These are phyloP conservation scores for Geranomyces michiganensis DNA, from an alignment of 192 early-diverging fungal genomes.

Conservation along the genomic window DNA sequence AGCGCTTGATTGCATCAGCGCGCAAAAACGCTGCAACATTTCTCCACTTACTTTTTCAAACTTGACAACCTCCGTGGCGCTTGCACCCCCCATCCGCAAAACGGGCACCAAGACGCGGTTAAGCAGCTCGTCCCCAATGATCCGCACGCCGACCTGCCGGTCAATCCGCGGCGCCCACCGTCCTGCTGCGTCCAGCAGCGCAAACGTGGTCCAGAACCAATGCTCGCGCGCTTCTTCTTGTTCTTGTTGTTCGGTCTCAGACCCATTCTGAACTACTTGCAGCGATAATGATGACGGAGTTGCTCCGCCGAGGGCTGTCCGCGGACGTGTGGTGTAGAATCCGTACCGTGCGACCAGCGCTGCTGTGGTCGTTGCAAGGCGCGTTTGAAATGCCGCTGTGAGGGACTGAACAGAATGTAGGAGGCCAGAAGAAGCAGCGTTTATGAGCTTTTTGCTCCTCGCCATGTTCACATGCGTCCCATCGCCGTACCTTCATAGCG, in stretches of 20 bases:
- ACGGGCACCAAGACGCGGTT: conserved; percentile 8
- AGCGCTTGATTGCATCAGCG: no score
- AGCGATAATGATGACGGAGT: not conserved
- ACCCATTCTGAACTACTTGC: no score
- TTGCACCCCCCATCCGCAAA: not conserved
- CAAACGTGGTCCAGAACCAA: conserved; percentile 20
- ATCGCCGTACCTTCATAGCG: conserved; percentile 16
- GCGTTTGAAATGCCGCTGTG: conserved; percentile 3
- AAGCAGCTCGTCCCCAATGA: conserved; percentile 13
- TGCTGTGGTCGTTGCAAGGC: not conserved
- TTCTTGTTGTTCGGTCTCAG: not conserved
- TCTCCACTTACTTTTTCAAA: conserved; percentile 16
- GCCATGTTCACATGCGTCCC: not conserved
- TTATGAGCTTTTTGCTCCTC: no score
- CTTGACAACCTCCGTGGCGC: not conserved
- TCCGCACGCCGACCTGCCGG: no score
- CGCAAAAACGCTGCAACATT: not conserved
- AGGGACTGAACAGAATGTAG: not conserved
- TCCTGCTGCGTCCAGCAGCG: no score
- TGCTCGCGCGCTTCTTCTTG: not conserved
- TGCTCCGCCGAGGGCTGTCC: not conserved
- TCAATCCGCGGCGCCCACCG: no score
- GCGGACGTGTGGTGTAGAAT: conserved; percentile 10
- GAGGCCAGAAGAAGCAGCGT: not conserved
- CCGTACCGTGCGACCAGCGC: conserved; percentile 16